Base-by-base conservation (phyloP, 805 yeast genomes). In the Teunomyces gatunensis region DNA sequence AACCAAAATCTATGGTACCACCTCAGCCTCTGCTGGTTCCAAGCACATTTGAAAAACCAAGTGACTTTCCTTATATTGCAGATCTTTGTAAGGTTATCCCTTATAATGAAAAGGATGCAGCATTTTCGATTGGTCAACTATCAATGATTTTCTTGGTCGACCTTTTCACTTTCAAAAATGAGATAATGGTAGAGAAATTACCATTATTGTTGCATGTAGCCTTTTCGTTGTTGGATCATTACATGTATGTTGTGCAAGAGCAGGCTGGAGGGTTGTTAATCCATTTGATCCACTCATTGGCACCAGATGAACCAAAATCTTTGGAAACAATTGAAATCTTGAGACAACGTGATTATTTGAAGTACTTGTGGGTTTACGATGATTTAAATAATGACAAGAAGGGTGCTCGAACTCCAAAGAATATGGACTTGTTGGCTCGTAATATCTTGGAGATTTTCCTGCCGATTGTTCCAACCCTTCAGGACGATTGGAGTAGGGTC, bases 1-100 rank as follows among this genome's bases (percentile, higher is more conserved):
- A 87, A 54, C 97, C 98, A 2, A 86, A 83, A 54, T 75, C 84
- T 4, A 89, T 92, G 95, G 84, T 94, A n/a, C 96, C 97, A 1
- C 81, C 83, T 18, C 78, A 74, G 32, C 58, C 61, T 6, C 46
- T 51, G 18, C 15, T 7, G 25, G 11, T 7, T 53, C 12, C 37
- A 7, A 34, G 21, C 11, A 7, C 43, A 18, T n/a, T 32, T 18
- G 34, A 39, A 28, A 45, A 25, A 15, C 25, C 46, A 5, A 12
- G 15, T n/a, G 58, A 59, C 21, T 77, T 83, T 49, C 95, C 96
- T 0, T 90, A 89, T 59, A 77, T 87, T 49, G 95, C 96, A 0
- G 79, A 89, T 57, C 69, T 90, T 15, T 74, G 84, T 65, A 71
- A 72, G 15, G 62, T 87, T n/a, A 76, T 81, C 10, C 61, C 69